phyloP scores from a whole-genome alignment of 208 protist genomes.

The Naegleria lovaniensis region DNA sequence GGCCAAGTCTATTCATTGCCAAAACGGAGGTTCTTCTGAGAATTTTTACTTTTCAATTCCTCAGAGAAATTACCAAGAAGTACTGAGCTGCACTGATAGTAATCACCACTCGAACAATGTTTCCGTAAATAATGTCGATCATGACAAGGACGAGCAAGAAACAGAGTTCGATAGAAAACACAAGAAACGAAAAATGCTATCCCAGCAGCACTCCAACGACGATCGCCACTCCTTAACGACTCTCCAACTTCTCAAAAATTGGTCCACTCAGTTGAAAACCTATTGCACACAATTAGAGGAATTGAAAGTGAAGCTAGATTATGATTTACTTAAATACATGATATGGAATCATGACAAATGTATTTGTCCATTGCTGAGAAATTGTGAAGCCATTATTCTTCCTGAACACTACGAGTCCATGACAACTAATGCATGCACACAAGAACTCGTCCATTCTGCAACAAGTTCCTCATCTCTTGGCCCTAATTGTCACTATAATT shows the following conservation, averaged over 20 bases:
- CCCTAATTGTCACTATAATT: too few relatives aligned
- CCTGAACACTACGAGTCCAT: neutral
- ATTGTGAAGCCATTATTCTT: neutral
- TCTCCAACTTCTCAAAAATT: neutral
- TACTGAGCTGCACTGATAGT: too few relatives aligned
- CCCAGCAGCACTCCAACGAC: too few relatives aligned
- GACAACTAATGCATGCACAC: neutral
- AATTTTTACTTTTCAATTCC: neutral
- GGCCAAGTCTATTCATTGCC: neutral
- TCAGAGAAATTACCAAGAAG: too few relatives aligned
- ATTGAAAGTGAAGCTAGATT: neutral
- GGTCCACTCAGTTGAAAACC: neutral
- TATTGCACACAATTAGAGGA: neutral
- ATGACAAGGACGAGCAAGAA: neutral
- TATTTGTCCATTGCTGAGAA: neutral
- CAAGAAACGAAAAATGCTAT: too few relatives aligned
- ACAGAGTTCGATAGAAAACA: neutral
- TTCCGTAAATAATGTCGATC: too few relatives aligned
- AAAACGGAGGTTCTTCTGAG: neutral
- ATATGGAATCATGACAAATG: neutral
- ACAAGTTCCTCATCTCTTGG: too few relatives aligned
- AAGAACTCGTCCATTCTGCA: too few relatives aligned
- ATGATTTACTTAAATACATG: neutral
- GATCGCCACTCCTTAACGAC: too few relatives aligned
- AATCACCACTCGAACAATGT: too few relatives aligned